phyloP scores from a whole-genome alignment of 2,329 filamentous ascomycete species.

The Aspergillus spinulosporus region DNA sequence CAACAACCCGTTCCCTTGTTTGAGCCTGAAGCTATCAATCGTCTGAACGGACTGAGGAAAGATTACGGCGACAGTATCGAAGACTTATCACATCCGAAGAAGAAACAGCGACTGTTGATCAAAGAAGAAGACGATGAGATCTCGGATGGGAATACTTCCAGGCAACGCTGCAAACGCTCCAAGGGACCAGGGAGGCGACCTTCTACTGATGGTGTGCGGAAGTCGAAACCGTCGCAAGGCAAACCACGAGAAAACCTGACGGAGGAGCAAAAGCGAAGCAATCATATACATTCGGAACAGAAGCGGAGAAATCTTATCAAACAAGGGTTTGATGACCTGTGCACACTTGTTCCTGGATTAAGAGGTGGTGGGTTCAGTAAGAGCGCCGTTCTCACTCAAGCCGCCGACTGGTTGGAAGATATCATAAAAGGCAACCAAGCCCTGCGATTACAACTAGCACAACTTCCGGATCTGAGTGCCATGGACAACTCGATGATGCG shows the following conservation, averaged over 20 bases:
- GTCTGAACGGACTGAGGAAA: constrained; percentile 15
- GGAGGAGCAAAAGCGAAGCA: constrained; percentile 78
- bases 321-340: constrained; percentile 78
- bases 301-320: constrained; percentile 81
- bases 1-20: constrained; percentile 14
- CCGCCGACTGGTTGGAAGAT: constrained; percentile 75
- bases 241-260: constrained; percentile 62
- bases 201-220: constrained; percentile 41
- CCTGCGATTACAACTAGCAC: constrained; percentile 57
- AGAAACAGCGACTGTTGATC: constrained; percentile 30
- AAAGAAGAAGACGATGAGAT: constrained; percentile 46
- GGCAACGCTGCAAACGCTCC: constrained; percentile 49
- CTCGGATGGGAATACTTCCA: constrained; percentile 36
- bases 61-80: constrained; percentile 24
- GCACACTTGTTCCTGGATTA: constrained; percentile 72
- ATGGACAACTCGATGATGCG: constrained; percentile 40
- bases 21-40: constrained; percentile 13
- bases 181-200: constrained; percentile 44
- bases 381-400: constrained; percentile 72
- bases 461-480: constrained; percentile 52
- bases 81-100: constrained; percentile 32
- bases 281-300: constrained; percentile 85
- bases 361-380: constrained; percentile 77
- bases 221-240: constrained; percentile 30
- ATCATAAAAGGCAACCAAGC: constrained; percentile 67